These are phyloP conservation scores for Neostapfia colusana DNA, from an alignment of 176 grass and related monocot species.

Conservation along the genomic window DNA sequence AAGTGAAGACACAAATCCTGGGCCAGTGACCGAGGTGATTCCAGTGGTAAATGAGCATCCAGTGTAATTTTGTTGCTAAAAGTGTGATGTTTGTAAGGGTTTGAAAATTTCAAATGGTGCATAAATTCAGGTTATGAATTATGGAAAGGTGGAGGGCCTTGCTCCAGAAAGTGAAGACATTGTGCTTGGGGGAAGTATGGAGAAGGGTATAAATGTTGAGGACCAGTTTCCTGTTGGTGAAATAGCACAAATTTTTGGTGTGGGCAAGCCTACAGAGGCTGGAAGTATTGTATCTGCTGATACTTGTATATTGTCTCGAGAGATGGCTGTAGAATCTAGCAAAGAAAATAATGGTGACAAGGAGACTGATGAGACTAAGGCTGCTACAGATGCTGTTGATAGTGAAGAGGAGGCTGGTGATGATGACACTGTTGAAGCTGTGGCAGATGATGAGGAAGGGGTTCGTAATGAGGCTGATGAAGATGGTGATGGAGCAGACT, in stretches of 20 bases:
- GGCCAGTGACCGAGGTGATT: neutral
- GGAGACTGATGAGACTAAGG: conserved; percentile 26
- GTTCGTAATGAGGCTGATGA: conserved; percentile 52
- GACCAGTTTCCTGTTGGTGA: conserved; percentile 1
- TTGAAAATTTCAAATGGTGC: neutral
- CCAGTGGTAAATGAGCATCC: conserved; percentile 39
- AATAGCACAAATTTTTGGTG: conserved; percentile 10
- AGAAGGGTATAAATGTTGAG: conserved; percentile 19
- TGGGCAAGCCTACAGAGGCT: conserved; percentile 10
- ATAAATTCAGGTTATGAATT: conserved; percentile 20
- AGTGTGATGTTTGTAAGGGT: conserved; percentile 20
- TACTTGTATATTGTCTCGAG: conserved; percentile 11
- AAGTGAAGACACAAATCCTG: too few species aligned
- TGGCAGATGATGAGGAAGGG: conserved; percentile 24
- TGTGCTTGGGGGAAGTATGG: neutral
- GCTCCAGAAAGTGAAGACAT: neutral
- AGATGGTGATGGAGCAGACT: conserved; percentile 27
- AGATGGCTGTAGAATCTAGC: conserved; percentile 23
- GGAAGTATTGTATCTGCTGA: conserved; percentile 13
- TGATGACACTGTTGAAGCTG: conserved; percentile 28
- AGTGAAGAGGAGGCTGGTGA: conserved; percentile 27
- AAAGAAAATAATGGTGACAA: conserved; percentile 1
- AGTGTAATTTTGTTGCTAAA: conserved; percentile 20
- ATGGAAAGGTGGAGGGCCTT: neutral
- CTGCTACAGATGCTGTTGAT: conserved; percentile 18